These are phyloP conservation scores for Penicillium aurantiogriseum DNA, from an alignment of 2,329 filamentous ascomycete species.

Conservation along the genomic window DNA sequence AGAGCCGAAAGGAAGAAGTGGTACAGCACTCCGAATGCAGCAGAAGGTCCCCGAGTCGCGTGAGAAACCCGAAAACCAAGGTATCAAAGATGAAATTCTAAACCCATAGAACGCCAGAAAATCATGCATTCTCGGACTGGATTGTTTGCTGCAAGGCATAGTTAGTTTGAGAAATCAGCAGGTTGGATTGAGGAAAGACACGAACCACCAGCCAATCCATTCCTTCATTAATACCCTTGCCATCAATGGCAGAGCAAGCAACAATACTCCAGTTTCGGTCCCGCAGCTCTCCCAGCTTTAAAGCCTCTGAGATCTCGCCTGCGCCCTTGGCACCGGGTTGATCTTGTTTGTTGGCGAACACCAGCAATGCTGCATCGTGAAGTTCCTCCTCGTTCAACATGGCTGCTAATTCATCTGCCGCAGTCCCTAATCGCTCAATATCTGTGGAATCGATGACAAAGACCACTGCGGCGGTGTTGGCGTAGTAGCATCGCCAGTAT, in stretches of 20 bases:
- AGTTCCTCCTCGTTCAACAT: conserved; percentile 98
- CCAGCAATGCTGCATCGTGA: conserved; percentile 83
- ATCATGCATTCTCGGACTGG: conserved; percentile 45
- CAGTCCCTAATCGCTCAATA: conserved; percentile 89
- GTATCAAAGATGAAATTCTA: conserved; percentile 35
- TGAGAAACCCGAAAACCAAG: conserved; percentile 19
- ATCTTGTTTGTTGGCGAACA: conserved; percentile 99
- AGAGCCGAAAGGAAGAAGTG: conserved; percentile 27
- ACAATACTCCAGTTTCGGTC: conserved; percentile 99
- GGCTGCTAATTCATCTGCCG: conserved; percentile 84
- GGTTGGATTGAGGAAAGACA: conserved; percentile 26
- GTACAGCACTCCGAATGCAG: conserved; percentile 24
- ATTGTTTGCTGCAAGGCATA: conserved; percentile 41
- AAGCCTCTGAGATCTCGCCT: conserved; percentile 90
- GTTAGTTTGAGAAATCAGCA: conserved; percentile 1
- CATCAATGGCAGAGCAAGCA: conserved; percentile 93
- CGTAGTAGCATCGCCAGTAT: conserved; percentile 99
- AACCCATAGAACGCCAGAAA: conserved; percentile 29
- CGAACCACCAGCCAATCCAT: conserved; percentile 98
- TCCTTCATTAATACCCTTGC: conserved; percentile 88
- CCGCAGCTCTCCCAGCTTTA: conserved; percentile 84
- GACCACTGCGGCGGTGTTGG: conserved; percentile 96
- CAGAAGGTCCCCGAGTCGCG: conserved; percentile 17
- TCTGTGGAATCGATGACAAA: conserved; percentile 99
- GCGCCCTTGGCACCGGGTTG: conserved; percentile 95